These are phyloP conservation scores for Spergularia marina DNA, from an alignment of 148 eudicot genomes.

Conservation along the genomic window DNA sequence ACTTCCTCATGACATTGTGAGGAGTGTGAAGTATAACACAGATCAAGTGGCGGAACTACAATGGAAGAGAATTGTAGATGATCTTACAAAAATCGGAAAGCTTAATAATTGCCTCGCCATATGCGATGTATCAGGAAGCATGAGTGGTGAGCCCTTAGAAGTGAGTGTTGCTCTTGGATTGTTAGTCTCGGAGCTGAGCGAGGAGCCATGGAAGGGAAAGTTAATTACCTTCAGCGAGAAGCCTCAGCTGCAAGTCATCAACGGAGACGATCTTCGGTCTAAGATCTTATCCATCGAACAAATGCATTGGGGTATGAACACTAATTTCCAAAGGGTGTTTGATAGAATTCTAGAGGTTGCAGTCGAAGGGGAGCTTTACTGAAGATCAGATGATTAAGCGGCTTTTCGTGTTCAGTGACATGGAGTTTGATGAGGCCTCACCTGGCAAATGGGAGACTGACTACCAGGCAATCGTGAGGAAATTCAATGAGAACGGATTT, in stretches of 20 bases:
- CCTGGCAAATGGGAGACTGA: conserved; percentile 25
- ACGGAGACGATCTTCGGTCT: conserved; percentile 21
- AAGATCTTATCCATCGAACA: conserved; percentile 9
- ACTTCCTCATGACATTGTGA: conserved; percentile 49
- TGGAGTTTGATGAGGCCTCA: conserved; percentile 32
- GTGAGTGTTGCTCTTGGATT: conserved; percentile 44
- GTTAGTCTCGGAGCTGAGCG: conserved; percentile 32
- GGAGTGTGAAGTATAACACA: background rate
- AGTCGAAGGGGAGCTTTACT: conserved; percentile 23
- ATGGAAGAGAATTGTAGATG: conserved; percentile 48
- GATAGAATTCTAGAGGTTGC: conserved; percentile 35
- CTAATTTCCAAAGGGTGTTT: conserved; percentile 41
- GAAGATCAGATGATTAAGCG: conserved; percentile 33
- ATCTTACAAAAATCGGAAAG: conserved; percentile 33
- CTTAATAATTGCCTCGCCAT: conserved; percentile 41
- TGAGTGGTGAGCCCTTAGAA: conserved; percentile 39
- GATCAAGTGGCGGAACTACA: conserved; percentile 41
- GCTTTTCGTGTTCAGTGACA: conserved; percentile 36
- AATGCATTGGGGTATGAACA: conserved; percentile 26
- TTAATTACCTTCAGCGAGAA: conserved; percentile 28
- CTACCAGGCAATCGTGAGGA: conserved; percentile 26
- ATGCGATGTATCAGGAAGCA: conserved; percentile 48
- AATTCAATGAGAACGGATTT: conserved; percentile 29
- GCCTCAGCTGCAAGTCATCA: conserved; percentile 28
- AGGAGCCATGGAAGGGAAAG: conserved; percentile 40